Evolutionary conservation across 225 moss, liverwort and hornwort species (phyloP).

Genomic region (Pleurozium schreberi): DNA sequence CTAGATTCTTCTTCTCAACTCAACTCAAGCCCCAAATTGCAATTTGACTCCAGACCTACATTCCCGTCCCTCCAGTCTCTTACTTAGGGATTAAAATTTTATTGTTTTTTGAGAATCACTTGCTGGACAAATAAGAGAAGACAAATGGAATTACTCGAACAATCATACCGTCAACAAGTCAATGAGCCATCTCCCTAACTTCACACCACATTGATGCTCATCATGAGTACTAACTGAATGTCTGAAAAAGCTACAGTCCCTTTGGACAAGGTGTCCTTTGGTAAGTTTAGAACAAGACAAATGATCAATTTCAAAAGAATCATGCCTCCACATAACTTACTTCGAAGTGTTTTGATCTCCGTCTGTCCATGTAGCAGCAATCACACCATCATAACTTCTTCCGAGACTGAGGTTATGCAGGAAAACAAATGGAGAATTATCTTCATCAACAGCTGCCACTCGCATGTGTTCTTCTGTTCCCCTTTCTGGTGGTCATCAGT

Average conservation of each 20-base stretch:
- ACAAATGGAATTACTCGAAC: not conserved
- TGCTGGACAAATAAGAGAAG: not conserved
- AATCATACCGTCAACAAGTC: not conserved
- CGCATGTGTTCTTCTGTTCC: conserved; percentile 1
- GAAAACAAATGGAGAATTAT: not conserved
- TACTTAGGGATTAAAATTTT: not conserved
- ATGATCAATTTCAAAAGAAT: not conserved
- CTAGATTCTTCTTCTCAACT: not conserved
- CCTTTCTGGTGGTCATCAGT: not conserved
- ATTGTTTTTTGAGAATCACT: not conserved
- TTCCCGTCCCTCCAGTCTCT: too few species aligned
- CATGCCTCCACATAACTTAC: not conserved
- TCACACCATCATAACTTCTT: not conserved
- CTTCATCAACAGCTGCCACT: not conserved
- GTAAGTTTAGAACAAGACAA: not conserved
- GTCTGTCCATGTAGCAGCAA: not conserved
- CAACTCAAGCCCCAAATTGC: not conserved
- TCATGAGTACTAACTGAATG: not conserved
- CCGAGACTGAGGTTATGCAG: not conserved
- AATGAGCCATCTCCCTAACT: not conserved
- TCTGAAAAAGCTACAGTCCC: not conserved
- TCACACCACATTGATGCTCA: not conserved
- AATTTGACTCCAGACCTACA: not conserved
- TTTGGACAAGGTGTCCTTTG: not conserved
- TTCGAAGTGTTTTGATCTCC: not conserved